These are phyloP conservation scores for Cicer yamashitae DNA, from an alignment of 306 rosid species.

Conservation along the genomic window DNA sequence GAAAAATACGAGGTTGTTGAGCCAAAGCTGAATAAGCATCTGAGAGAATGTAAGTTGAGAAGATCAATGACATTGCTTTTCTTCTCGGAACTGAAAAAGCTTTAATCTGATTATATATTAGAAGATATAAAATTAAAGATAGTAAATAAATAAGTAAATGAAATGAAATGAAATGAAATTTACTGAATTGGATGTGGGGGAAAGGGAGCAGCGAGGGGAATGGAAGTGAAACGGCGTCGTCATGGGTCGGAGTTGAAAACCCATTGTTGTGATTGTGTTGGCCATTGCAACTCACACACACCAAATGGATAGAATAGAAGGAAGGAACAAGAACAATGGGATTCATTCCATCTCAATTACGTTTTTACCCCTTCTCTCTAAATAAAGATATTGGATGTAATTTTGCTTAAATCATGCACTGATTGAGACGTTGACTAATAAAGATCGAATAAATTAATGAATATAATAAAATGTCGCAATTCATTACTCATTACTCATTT, in stretches of 20 bases:
- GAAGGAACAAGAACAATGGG: not conserved
- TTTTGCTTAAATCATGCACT: too few species aligned
- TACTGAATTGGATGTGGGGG: conserved; percentile 38
- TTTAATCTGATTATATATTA: conserved; percentile 87
- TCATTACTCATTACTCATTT: too few species aligned
- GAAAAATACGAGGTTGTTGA: conserved; percentile 54
- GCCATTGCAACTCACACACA: conserved; percentile 19
- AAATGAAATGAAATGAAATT: not conserved
- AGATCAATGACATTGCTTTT: conserved; percentile 75
- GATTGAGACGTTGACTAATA: too few species aligned
- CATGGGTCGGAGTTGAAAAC: conserved; percentile 37
- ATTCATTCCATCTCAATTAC: conserved; percentile 9
- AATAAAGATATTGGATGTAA: too few species aligned
- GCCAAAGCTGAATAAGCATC: conserved; percentile 57
- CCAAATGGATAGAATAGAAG: conserved; percentile 12
- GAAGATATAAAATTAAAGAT: conserved; percentile 43
- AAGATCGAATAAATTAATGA: too few species aligned
- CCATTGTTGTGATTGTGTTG: conserved; percentile 17
- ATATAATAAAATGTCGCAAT: too few species aligned
- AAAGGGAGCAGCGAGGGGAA: conserved; percentile 38
- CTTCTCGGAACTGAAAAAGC: conserved; percentile 92
- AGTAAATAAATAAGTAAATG: not conserved
- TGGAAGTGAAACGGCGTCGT: conserved; percentile 21
- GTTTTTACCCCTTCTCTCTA: not conserved
- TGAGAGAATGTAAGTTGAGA: conserved; percentile 66